phyloP scores from a whole-genome alignment of 805 yeast species.

The Yarrowia porcina region DNA sequence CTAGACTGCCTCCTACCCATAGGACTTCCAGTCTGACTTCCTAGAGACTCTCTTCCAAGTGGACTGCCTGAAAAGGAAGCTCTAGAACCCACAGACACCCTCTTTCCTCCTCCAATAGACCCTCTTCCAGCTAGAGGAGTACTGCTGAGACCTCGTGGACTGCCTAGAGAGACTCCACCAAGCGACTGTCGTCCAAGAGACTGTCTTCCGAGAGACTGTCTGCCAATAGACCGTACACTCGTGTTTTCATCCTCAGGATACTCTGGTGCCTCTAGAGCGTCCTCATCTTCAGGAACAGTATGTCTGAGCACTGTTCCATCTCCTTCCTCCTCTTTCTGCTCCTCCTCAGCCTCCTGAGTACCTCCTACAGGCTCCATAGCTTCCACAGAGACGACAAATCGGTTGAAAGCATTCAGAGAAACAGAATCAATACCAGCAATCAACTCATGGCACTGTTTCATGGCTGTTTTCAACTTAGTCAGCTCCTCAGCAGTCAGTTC shows the following conservation, averaged over 20 bases:
- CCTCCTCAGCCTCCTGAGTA: neutral
- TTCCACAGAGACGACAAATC: neutral
- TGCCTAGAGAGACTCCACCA: neutral
- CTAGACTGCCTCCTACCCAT: neutral
- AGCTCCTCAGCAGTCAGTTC: neutral
- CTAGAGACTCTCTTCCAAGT: too few species aligned
- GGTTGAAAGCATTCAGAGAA: neutral
- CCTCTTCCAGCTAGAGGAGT: too few species aligned
- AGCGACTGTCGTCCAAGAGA: neutral
- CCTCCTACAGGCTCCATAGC: neutral
- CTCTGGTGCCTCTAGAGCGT: conserved; percentile 2
- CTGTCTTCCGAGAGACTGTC: neutral
- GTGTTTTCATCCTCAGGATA: neutral
- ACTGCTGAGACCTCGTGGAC: too few species aligned
- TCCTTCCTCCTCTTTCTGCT: neutral
- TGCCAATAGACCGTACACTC: neutral
- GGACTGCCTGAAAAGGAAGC: too few species aligned
- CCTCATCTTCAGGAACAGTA: conserved; percentile 2
- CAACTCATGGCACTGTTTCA: neutral
- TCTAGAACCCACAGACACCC: too few species aligned
- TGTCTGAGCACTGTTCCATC: neutral
- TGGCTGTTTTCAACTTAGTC: neutral
- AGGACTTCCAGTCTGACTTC: neutral
- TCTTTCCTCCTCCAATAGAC: too few species aligned
- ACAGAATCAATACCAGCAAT: neutral